Conservation (phyloP, 2,329 filamentous ascomycete species). For the Diplodia mutila region DNA sequence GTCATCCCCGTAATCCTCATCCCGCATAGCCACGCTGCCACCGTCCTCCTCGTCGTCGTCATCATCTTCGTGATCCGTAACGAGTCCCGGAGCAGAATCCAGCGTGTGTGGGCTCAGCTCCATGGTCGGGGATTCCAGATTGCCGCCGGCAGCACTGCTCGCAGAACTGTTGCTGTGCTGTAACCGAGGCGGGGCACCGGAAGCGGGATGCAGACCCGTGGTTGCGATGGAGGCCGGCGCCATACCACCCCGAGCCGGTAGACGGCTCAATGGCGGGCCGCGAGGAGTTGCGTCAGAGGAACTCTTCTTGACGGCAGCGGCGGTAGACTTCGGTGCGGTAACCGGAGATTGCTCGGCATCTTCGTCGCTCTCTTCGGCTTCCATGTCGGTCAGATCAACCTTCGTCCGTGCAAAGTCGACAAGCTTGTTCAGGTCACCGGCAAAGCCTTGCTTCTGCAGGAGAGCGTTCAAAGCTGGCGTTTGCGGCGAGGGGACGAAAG, state of each 20-base stretch:
- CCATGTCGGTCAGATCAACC: slow-evolving; percentile 42
- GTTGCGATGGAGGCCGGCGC: slow-evolving; percentile 36
- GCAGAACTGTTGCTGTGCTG: slow-evolving; percentile 16
- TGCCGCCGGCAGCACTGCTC: slow-evolving; percentile 19
- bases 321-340: slow-evolving; percentile 11
- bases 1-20: slow-evolving; percentile 38
- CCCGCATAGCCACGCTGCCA: slow-evolving; percentile 30
- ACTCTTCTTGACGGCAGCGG: slow-evolving; percentile 16
- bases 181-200: slow-evolving; percentile 8
- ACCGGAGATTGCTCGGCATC: slow-evolving; percentile 30
- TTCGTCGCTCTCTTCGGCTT: slow-evolving; percentile 39
- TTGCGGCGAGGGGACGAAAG: slow-evolving; percentile 44
- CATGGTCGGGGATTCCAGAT: slow-evolving; percentile 31
- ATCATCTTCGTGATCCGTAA: slow-evolving; percentile 56
- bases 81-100: slow-evolving; percentile 54
- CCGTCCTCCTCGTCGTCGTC: slow-evolving; percentile 48
- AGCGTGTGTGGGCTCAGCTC: slow-evolving; percentile 52
- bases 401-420: slow-evolving; percentile 42
- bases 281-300: not conserved
- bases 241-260: slow-evolving; percentile 31
- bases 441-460: slow-evolving; percentile 46
- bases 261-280: slow-evolving; percentile 19
- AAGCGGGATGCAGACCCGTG: slow-evolving; percentile 14
- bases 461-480: slow-evolving; percentile 48
- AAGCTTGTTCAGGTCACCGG: slow-evolving; percentile 44